A percentile compares a stretch with the other conserved stretches of the same genome.
phyloP scores from a whole-genome alignment of 2,329 filamentous ascomycete species.

The Thielaviopsis musarum region DNA sequence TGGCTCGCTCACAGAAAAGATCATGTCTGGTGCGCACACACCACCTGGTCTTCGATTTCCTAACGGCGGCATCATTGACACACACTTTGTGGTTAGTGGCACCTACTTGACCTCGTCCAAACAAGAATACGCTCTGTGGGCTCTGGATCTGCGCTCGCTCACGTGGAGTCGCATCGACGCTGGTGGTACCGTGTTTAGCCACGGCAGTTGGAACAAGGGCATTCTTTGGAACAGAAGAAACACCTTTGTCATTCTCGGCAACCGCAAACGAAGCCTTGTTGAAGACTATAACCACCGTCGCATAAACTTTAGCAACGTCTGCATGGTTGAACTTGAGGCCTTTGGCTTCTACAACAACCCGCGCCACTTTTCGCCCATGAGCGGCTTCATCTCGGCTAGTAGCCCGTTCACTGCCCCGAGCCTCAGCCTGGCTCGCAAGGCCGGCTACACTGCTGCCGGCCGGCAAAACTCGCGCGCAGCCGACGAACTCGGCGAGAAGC shows the following conservation, averaged over 20 bases:
- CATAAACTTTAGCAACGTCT: conserved; percentile 94
- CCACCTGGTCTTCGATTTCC: conserved; percentile 89
- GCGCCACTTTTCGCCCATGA: conserved; percentile 58
- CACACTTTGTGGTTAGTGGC: conserved; percentile 91
- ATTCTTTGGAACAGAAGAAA: conserved; percentile 87
- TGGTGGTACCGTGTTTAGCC: conserved; percentile 82
- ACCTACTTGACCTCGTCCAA: conserved; percentile 96
- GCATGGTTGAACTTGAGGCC: conserved; percentile 90
- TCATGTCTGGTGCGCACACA: conserved; percentile 74
- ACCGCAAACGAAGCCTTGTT: conserved; percentile 80
- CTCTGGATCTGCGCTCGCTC: conserved; percentile 69
- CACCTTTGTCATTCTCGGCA: conserved; percentile 87
- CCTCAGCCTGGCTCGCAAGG: conserved; percentile 40
- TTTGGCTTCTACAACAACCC: conserved; percentile 97
- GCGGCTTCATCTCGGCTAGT: conserved; percentile 72
- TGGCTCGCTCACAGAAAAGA: conserved; percentile 67
- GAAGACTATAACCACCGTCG: conserved; percentile 97
- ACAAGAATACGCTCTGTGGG: conserved; percentile 96
- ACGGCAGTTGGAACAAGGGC: conserved; percentile 95
- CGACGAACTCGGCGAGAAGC: conserved; percentile 70
- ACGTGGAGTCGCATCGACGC: conserved; percentile 95
- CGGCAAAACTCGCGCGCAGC: conserved; percentile 60
- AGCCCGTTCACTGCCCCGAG: conserved; percentile 43
- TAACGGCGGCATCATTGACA: conserved; percentile 88
- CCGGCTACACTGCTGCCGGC: conserved; percentile 54